phyloP scores from a whole-genome alignment of 441 rosid species.

The Pelargonium fulgidum region DNA sequence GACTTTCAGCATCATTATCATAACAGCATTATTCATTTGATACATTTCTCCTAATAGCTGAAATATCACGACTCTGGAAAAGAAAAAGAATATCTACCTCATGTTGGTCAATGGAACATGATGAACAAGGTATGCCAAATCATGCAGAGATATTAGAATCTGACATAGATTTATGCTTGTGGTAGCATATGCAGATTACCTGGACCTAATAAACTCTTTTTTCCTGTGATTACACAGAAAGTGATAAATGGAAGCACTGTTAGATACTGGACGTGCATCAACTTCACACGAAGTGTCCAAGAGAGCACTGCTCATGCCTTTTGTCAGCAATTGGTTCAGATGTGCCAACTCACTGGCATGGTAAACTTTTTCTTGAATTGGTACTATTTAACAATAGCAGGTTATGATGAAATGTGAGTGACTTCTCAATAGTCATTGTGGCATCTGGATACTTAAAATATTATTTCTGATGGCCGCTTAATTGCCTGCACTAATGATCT shows the following conservation, averaged over 20 bases:
- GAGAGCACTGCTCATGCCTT: conserved; percentile 82
- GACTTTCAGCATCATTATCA: conserved; percentile 8
- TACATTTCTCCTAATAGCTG: conserved; percentile 42
- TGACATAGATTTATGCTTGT: conserved; percentile 4
- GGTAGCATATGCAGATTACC: conserved; percentile 7
- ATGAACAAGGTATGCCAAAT: conserved; percentile 70
- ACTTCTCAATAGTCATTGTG: conserved; percentile 3
- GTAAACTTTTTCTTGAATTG: conserved; percentile 34
- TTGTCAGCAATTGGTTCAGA: conserved; percentile 82
- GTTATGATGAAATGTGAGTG: not conserved
- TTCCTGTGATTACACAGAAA: conserved; percentile 42
- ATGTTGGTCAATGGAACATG: conserved; percentile 99
- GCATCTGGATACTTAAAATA: not conserved
- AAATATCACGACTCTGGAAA: conserved; percentile 97
- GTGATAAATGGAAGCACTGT: conserved; percentile 95
- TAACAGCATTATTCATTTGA: conserved; percentile 9
- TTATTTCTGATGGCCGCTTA: conserved; percentile 5
- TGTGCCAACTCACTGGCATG: conserved; percentile 98
- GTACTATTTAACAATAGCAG: not conserved
- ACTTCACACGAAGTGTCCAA: conserved; percentile 88
- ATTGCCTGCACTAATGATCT: conserved; percentile 4
- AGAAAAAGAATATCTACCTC: conserved; percentile 90
- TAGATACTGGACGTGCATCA: conserved; percentile 87
- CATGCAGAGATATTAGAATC: conserved; percentile 1
- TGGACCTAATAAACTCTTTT: not conserved